Evolutionary conservation across 805 yeast genomes (phyloP).

Genomic region (Ogataea corticis): DNA sequence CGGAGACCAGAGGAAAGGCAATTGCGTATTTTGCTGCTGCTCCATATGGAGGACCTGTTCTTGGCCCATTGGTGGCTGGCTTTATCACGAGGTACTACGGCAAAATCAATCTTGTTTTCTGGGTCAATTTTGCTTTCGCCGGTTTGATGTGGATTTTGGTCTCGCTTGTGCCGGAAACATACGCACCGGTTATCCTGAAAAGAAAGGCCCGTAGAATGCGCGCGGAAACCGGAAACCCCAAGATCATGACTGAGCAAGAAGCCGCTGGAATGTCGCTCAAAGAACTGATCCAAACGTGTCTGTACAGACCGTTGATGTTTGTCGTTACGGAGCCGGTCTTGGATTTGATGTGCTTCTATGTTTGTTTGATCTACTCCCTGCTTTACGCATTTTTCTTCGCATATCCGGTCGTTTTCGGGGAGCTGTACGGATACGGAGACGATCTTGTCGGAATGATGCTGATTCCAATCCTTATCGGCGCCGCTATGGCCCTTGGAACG

Average conservation of each 20-base stretch:
- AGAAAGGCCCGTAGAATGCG: slow-evolving; percentile 65
- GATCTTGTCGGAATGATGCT: slow-evolving; percentile 83
- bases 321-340: slow-evolving; percentile 81
- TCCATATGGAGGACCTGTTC: slow-evolving; percentile 90
- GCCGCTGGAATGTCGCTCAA: slow-evolving; percentile 69
- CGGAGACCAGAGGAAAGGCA: slow-evolving; percentile 80
- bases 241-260: slow-evolving; percentile 92
- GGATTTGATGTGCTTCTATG: slow-evolving; percentile 80
- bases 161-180: slow-evolving; percentile 81
- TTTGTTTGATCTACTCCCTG: slow-evolving; percentile 86
- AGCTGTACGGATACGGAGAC: slow-evolving; percentile 74
- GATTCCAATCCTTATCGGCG: slow-evolving; percentile 89
- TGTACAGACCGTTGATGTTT: slow-evolving; percentile 78
- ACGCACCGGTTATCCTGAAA: slow-evolving; percentile 77
- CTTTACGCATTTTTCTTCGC: slow-evolving; percentile 94
- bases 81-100: slow-evolving; percentile 75
- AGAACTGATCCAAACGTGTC: slow-evolving; percentile 71
- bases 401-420: slow-evolving; percentile 83
- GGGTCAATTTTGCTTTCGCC: slow-evolving; percentile 93
- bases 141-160: slow-evolving; percentile 77
- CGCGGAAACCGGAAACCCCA: slow-evolving; percentile 76
- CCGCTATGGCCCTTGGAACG: slow-evolving; percentile 66
- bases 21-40: slow-evolving; percentile 90
- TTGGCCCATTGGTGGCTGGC: slow-evolving; percentile 88
- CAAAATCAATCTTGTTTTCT: slow-evolving; percentile 68